Conservation (phyloP, 2,329 filamentous ascomycete species). For the Aschersonia sp. region DNA sequence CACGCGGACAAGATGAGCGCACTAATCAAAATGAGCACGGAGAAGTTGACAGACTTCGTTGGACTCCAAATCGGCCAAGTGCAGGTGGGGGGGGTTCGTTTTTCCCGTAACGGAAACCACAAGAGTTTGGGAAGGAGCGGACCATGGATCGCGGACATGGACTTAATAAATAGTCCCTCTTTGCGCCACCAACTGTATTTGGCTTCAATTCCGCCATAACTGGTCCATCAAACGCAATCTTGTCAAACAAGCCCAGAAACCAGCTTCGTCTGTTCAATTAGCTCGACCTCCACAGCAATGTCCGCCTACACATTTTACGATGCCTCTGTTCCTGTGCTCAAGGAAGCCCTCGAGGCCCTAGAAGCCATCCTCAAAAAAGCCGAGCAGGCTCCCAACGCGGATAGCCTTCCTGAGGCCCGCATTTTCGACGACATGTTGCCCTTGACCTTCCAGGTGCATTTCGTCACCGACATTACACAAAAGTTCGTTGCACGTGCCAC, state of each 20-base stretch:
- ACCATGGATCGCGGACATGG: not conserved
- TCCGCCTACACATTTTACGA: slow-evolving; percentile 26
- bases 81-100: not conserved
- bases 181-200: not conserved
- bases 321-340: slow-evolving; percentile 16
- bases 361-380: slow-evolving; percentile 21
- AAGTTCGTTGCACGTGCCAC: slow-evolving; percentile 19
- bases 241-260: not conserved
- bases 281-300: slow-evolving; percentile 8
- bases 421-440: slow-evolving; percentile 28
- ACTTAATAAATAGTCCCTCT: not conserved
- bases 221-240: not conserved
- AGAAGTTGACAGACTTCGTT: too few relatives aligned
- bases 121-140: not conserved
- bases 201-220: not conserved
- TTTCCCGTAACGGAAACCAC: not conserved
- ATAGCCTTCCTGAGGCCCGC: slow-evolving; percentile 16
- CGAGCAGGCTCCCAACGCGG: slow-evolving; percentile 16
- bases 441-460: slow-evolving; percentile 24
- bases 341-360: slow-evolving; percentile 17
- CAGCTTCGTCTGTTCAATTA: not conserved
- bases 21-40: too few relatives aligned
- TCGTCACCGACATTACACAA: slow-evolving; percentile 14
- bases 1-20: too few relatives aligned
- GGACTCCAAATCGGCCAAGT: too few relatives aligned